Conservation (phyloP, 2,329 filamentous ascomycete species). For the Lecanicillium sp. region DNA sequence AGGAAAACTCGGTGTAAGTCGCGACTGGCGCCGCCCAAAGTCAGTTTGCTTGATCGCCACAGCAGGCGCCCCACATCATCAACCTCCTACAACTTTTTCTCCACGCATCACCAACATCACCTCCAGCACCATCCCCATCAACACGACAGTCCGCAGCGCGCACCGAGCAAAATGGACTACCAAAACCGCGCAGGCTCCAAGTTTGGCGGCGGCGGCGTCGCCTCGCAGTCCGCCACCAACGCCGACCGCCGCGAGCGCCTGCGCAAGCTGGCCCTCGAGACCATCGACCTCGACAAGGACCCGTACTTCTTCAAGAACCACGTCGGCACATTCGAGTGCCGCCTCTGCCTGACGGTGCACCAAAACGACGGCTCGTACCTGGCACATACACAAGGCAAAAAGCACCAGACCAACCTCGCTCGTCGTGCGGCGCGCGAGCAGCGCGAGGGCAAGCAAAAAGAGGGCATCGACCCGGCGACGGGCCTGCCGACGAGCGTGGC, state of each 20-base stretch:
- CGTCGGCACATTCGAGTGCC: conserved; percentile 95
- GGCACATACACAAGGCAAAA: conserved; percentile 95
- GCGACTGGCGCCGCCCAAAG: neutral
- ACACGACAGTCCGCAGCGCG: neutral
- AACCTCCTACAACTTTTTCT: too few species aligned
- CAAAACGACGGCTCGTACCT: conserved; percentile 99
- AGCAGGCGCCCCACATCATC: too few species aligned
- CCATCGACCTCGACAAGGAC: conserved; percentile 98
- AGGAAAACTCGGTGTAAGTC: too few species aligned
- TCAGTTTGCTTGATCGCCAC: too few species aligned
- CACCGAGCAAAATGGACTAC: conserved; percentile 49
- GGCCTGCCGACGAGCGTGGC: conserved; percentile 68
- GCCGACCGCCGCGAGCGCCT: conserved; percentile 95
- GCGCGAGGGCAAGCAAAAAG: conserved; percentile 68
- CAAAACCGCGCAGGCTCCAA: conserved; percentile 95
- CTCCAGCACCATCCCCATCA: neutral
- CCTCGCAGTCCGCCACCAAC: conserved; percentile 87
- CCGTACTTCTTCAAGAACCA: conserved; percentile 99
- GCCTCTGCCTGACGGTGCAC: conserved; percentile 93
- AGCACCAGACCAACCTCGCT: conserved; percentile 97
- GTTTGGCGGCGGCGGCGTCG: conserved; percentile 94
- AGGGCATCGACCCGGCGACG: conserved; percentile 55
- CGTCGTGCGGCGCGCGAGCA: conserved; percentile 92
- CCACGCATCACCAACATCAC: neutral
- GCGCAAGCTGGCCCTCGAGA: conserved; percentile 95